Evolutionary conservation across 2,329 filamentous ascomycete genomes (phyloP), one percentile per base, ranked within the genome.

Genomic region (Ascochyta viciae-villosae): DNA sequence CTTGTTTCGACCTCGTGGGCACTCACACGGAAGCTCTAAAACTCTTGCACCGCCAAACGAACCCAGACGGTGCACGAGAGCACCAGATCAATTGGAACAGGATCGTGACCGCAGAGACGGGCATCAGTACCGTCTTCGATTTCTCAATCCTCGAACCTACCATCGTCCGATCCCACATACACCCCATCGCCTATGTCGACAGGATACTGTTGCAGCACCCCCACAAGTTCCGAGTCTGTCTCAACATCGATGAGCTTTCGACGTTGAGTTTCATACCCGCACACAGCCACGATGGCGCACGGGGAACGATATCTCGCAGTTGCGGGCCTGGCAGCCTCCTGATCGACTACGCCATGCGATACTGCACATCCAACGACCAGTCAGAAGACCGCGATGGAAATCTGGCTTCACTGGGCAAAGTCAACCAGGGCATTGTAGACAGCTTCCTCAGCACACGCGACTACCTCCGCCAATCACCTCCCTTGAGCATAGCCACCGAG

Each of bases 201-300:
- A 78, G 80, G 0, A 73, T 86, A 4, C 64, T 86, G 9, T 76
- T 87, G 16, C 82, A 83, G 60, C 82, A 87, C 62, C 81, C 84
- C 0, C 81, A 73, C 4, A 85, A 84, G 69, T 74, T 85, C 7
- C 80, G 85, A 24, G 83, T 82, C 2, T 86, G 84, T 67, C 83
- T 87, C 65, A 86, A 87, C 64, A 86, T 87, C 50, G 83, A 83
- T 46, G 84, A 85, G 29, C 85, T 87, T 38, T 82, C 82, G 27
- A 87, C 85, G 61, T 81, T 87, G 23, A 87, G 82, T 73, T 86
- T 87, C 71, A 83, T 86, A 46, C 83, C 82, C 3, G 79, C 82
- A 4, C 77, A 82, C 46, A 70, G 70, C 27, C 66, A 77, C 19
- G 67, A 76, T 27, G 68, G 74, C 56, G 61, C 72, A 13, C 73